These are phyloP conservation scores for Trichoderma virens DNA, from an alignment of 495 filamentous ascomycete species.

Conservation along the genomic window DNA sequence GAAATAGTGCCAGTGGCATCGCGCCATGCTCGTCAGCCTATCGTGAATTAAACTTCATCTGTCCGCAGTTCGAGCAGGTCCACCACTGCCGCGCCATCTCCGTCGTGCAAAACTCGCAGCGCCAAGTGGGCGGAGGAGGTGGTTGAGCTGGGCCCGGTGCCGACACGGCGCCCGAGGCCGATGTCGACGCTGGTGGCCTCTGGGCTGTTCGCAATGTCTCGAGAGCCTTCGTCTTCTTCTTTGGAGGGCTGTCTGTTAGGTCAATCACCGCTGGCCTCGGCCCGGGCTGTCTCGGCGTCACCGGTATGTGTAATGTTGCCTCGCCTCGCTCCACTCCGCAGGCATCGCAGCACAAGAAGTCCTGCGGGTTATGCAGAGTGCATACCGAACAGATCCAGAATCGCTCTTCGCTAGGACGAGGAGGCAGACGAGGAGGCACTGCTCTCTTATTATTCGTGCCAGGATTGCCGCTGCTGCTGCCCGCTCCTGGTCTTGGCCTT, in stretches of 20 bases:
- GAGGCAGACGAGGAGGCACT: background rate
- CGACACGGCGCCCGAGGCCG: constrained; percentile 19
- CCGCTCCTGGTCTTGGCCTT: background rate
- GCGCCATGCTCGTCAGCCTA: constrained; percentile 7
- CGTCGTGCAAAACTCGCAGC: constrained; percentile 56
- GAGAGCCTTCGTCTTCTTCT: background rate
- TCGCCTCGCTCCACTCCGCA: constrained; percentile 60
- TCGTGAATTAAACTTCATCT: constrained; percentile 56
- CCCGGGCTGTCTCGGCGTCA: background rate
- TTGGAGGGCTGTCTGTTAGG: constrained; percentile 18
- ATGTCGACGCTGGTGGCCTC: constrained; percentile 1
- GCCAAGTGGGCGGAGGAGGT: constrained; percentile 53
- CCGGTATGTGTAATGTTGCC: constrained; percentile 11
- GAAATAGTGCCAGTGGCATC: background rate
- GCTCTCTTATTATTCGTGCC: background rate
- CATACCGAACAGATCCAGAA: constrained; percentile 72
- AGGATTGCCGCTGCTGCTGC: background rate
- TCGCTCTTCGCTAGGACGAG: constrained; percentile 33
- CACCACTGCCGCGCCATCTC: constrained; percentile 68
- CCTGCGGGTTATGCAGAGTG: constrained; percentile 72
- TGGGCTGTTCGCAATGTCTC: background rate
- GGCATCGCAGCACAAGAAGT: constrained; percentile 67
- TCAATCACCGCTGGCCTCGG: constrained; percentile 22
- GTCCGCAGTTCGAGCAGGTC: constrained; percentile 65
- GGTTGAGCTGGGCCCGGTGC: constrained; percentile 13